These are phyloP conservation scores for Lentinula aciculospora DNA, from an alignment of 768 basidiomycete genomes.

Conservation along the genomic window DNA sequence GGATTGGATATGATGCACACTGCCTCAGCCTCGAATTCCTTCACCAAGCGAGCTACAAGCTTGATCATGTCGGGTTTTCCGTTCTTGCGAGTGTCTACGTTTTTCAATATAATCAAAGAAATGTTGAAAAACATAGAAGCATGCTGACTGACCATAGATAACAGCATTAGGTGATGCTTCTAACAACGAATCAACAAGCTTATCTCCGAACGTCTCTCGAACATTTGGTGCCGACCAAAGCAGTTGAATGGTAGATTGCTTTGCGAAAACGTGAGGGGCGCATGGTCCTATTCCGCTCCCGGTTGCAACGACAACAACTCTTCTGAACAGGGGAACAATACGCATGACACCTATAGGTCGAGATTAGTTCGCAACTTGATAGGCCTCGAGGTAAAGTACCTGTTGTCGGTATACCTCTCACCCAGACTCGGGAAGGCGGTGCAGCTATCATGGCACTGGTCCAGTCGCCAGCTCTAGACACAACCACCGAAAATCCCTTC, in stretches of 20 bases:
- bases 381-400: conserved; percentile 4
- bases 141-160: conserved; percentile 26
- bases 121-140: neutral
- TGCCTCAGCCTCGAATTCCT: conserved; percentile 32
- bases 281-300: conserved; percentile 35
- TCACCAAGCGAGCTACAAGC: conserved; percentile 30
- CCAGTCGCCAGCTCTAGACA: conserved; percentile 37
- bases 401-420: conserved; percentile 31
- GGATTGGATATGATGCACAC: conserved; percentile 37
- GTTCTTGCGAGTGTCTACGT: conserved; percentile 22
- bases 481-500: conserved; percentile 28
- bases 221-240: conserved; percentile 37
- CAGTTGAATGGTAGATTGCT: conserved; percentile 25
- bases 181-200: conserved; percentile 31
- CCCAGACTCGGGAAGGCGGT: conserved; percentile 33
- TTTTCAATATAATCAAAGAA: neutral
- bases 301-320: conserved; percentile 31
- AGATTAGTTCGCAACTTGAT: neutral
- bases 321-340: conserved; percentile 29
- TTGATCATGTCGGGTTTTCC: conserved; percentile 29
- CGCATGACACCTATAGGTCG: conserved; percentile 20
- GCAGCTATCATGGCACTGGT: conserved; percentile 28
- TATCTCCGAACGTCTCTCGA: conserved; percentile 37
- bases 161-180: conserved; percentile 27
- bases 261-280: conserved; percentile 29